A percentile compares a stretch with the other conserved stretches of the same genome.
phyloP scores from a whole-genome alignment of 805 yeast species.

The Grigorovia jiainica region DNA sequence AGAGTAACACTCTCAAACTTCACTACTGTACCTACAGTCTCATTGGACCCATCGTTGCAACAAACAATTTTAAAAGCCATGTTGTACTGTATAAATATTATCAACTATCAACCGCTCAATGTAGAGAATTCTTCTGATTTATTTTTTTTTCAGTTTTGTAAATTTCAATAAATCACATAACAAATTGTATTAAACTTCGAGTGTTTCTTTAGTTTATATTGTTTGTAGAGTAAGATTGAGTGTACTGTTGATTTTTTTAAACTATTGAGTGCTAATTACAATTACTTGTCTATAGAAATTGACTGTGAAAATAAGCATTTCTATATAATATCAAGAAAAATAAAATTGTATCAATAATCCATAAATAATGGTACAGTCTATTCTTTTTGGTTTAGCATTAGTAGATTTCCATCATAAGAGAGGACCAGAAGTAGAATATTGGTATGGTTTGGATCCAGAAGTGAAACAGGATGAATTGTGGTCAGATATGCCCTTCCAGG shows the following conservation, averaged over 20 bases:
- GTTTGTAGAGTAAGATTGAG: no score
- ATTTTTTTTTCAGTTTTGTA: not conserved
- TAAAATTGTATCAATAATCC: no score
- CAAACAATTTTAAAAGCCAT: slow-evolving; percentile 21
- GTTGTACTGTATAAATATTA: not conserved
- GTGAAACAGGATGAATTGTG: slow-evolving; percentile 40
- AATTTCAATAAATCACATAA: not conserved
- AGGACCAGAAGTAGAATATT: slow-evolving; percentile 93
- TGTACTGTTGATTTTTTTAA: not conserved
- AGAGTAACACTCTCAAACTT: slow-evolving; percentile 50
- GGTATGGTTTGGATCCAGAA: slow-evolving; percentile 45
- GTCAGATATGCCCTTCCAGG: slow-evolving; percentile 88
- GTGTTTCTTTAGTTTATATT: no score
- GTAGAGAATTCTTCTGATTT: not conserved
- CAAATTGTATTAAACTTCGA: no score
- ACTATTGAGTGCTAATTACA: no score
- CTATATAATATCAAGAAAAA: no score
- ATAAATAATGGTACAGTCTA: slow-evolving; percentile 1
- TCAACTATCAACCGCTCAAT: no score
- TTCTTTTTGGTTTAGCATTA: slow-evolving; percentile 75
- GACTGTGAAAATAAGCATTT: no score
- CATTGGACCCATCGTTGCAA: slow-evolving; percentile 23
- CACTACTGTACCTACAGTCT: slow-evolving; percentile 38
- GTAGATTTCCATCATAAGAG: slow-evolving; percentile 88
- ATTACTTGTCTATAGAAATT: no score